Conservation (phyloP, 306 rosid genomes). For the Vigna unguiculata region DNA sequence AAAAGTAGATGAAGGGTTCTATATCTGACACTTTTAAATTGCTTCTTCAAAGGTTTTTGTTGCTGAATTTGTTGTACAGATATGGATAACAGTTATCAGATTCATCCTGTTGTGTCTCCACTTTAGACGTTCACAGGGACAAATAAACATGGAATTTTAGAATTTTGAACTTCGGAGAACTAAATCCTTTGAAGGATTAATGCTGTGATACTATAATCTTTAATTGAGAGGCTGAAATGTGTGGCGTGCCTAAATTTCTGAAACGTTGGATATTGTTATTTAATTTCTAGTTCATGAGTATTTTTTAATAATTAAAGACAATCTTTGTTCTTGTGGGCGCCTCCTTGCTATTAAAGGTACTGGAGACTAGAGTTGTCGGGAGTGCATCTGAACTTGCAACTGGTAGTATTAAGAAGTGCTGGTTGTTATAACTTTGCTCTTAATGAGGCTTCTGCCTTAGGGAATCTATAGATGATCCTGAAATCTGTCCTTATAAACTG, state of each 20-base stretch:
- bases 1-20: background rate
- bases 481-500: conserved; percentile 12
- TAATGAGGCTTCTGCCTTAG: conserved; percentile 19
- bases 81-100: background rate
- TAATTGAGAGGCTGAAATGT: conserved; percentile 19
- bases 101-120: background rate
- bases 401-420: conserved; percentile 11
- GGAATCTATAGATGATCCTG: conserved; percentile 33
- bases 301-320: background rate
- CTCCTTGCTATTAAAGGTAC: conserved; percentile 21
- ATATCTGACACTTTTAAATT: background rate
- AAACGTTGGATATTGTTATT: conserved; percentile 17
- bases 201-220: background rate
- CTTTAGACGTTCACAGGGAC: background rate
- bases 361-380: conserved; percentile 4
- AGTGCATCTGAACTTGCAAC: conserved; percentile 15
- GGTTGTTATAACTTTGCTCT: background rate
- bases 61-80: background rate
- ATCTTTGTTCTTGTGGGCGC: background rate
- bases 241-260: background rate
- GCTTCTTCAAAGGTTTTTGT: background rate
- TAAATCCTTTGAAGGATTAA: background rate
- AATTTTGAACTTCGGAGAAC: background rate
- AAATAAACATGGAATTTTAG: background rate
- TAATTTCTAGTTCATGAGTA: background rate